Evolutionary conservation across 2,329 filamentous ascomycete species (phyloP).

Genomic region (Phialophora expanda): DNA sequence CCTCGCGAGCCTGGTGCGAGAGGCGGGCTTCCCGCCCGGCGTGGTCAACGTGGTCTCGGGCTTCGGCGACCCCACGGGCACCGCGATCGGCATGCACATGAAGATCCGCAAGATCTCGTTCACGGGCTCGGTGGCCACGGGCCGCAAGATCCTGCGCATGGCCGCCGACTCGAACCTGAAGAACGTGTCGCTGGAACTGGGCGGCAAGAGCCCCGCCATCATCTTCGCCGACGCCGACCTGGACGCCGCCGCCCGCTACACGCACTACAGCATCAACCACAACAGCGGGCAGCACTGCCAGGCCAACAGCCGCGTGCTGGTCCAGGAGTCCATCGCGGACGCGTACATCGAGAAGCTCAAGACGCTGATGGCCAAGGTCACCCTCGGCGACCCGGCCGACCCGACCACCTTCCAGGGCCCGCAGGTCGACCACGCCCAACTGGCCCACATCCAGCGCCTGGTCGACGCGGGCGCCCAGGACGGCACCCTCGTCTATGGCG

Average conservation of each 20-base stretch:
- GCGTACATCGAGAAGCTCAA: conserved; percentile 55
- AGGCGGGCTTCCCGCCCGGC: conserved; percentile 56
- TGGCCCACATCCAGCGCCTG: conserved; percentile 62
- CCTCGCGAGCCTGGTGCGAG: conserved; percentile 46
- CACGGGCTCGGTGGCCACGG: conserved; percentile 43
- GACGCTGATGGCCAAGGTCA: conserved; percentile 46
- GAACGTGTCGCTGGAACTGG: conserved; percentile 44
- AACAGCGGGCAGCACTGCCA: conserved; percentile 60
- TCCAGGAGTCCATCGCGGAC: conserved; percentile 60
- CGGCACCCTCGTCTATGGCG: conserved; percentile 54
- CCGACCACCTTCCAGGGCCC: conserved; percentile 63
- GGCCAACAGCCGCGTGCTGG: conserved; percentile 60
- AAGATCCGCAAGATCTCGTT: conserved; percentile 45
- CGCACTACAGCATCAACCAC: conserved; percentile 40
- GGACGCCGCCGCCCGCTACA: conserved; percentile 46
- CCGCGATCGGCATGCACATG: conserved; percentile 48
- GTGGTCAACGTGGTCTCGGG: conserved; percentile 47
- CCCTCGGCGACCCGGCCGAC: conserved; percentile 47
- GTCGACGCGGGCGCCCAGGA: conserved; percentile 61
- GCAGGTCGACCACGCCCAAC: conserved; percentile 69
- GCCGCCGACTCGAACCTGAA: conserved; percentile 46
- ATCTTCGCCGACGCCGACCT: conserved; percentile 47
- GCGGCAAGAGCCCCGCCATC: conserved; percentile 46
- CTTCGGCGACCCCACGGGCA: conserved; percentile 61
- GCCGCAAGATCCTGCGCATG: conserved; percentile 42